A percentile compares a stretch with the other conserved stretches of the same genome.
Conservation (phyloP, 176 grass and related monocot species). For the Aegilops tauschii region DNA sequence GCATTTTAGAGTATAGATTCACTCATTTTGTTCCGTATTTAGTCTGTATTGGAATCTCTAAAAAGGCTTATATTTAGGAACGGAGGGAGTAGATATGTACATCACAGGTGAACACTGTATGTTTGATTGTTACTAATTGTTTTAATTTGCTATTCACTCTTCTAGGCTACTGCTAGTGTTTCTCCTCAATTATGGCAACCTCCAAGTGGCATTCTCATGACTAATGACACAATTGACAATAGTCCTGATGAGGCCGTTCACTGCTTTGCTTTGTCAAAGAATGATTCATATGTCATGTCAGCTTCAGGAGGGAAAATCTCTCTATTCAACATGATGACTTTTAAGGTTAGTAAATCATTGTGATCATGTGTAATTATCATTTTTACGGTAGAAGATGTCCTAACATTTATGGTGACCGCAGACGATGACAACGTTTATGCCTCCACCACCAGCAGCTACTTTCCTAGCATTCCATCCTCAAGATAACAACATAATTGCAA, state of each 20-base stretch:
- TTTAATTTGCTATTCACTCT: conserved; percentile 32
- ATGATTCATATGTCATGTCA: conserved; percentile 99
- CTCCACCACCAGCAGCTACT: conserved; percentile 89
- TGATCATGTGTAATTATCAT: background rate
- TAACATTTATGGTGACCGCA: conserved; percentile 31
- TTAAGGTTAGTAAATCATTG: conserved; percentile 64
- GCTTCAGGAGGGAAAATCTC: conserved; percentile 99
- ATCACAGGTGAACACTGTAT: background rate
- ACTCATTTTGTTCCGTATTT: no score
- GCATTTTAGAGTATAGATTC: no score
- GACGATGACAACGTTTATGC: conserved; percentile 99
- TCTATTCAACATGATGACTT: conserved; percentile 99
- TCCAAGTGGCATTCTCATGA: conserved; percentile 93
- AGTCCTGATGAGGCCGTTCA: conserved; percentile 94
- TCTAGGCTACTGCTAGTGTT: conserved; percentile 79
- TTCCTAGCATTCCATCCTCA: conserved; percentile 99
- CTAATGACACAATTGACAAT: conserved; percentile 85
- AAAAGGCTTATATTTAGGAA: no score
- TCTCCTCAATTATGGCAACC: conserved; percentile 93
- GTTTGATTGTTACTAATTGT: conserved; percentile 27
- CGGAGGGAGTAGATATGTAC: background rate
- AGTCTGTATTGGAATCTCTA: no score
- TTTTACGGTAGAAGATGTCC: conserved; percentile 11
- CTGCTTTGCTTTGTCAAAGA: conserved; percentile 99
- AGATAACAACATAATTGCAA: conserved; percentile 99